Conservation (phyloP, 2,329 filamentous ascomycete species). For the Fusarium sp. region DNA sequence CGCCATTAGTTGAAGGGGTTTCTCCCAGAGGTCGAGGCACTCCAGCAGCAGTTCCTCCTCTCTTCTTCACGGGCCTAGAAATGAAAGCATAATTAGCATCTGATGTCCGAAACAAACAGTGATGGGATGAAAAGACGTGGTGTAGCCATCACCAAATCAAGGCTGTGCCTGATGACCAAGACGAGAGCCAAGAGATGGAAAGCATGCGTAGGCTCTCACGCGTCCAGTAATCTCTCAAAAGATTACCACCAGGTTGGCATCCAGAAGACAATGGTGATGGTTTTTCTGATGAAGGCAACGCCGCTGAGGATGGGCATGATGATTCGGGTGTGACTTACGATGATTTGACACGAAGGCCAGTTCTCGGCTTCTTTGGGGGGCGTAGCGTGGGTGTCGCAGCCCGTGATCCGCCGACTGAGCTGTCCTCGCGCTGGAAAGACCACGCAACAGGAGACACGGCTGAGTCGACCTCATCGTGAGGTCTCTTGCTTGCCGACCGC, state of each 20-base stretch:
- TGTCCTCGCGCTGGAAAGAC: slow-evolving; percentile 62
- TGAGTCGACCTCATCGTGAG: slow-evolving; percentile 67
- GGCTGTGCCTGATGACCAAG: slow-evolving; percentile 1
- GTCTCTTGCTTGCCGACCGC: slow-evolving; percentile 65
- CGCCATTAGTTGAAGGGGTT: slow-evolving; percentile 71
- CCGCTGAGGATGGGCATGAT: slow-evolving; percentile 2
- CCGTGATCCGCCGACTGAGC: slow-evolving; percentile 66
- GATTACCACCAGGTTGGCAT: background rate
- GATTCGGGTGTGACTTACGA: slow-evolving; percentile 67
- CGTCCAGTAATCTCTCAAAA: slow-evolving; percentile 19
- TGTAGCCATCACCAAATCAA: slow-evolving; percentile 3
- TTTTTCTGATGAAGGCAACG: slow-evolving; percentile 11
- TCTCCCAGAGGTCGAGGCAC: slow-evolving; percentile 75
- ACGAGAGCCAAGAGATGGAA: slow-evolving; percentile 26
- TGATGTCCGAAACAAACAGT: background rate
- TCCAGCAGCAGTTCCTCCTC: slow-evolving; percentile 75
- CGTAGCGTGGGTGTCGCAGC: slow-evolving; percentile 71
- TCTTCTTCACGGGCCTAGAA: slow-evolving; percentile 78
- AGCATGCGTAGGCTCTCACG: slow-evolving; percentile 32
- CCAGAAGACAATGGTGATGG: slow-evolving; percentile 4
- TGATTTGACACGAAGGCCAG: slow-evolving; percentile 74
- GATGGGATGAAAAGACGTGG: background rate
- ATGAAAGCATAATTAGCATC: slow-evolving; percentile 47
- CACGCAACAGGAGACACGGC: slow-evolving; percentile 65
- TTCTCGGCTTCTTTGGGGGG: slow-evolving; percentile 70